Conservation (phyloP, 352 stramenopile species). For the Globisporangium cystogenes region DNA sequence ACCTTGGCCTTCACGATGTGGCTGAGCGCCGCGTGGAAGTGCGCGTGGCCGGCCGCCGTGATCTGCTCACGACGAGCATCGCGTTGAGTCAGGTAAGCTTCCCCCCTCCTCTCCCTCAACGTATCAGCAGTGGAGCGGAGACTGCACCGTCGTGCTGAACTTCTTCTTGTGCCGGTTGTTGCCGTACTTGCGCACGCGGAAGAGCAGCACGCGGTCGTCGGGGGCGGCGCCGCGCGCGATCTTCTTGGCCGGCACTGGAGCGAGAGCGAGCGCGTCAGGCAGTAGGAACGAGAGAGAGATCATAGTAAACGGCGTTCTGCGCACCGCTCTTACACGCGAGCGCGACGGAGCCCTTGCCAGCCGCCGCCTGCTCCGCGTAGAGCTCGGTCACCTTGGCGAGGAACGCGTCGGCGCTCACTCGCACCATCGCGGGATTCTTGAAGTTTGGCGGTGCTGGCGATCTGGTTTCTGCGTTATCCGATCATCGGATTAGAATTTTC, state of each 20-base stretch:
- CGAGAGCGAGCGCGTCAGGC: too few relatives aligned
- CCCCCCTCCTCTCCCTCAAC: too few relatives aligned
- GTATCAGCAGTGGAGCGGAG: not conserved
- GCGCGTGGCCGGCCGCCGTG: conserved; percentile 42
- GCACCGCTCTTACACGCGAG: conserved; percentile 67
- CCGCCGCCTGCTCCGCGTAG: conserved; percentile 26
- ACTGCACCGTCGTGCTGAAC: conserved; percentile 61
- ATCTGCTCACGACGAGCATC: conserved; percentile 31
- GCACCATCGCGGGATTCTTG: conserved; percentile 23
- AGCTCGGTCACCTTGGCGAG: conserved; percentile 52
- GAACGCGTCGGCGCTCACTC: conserved; percentile 59
- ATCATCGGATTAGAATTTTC: too few relatives aligned
- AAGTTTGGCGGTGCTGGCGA: too few relatives aligned
- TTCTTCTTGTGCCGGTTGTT: conserved; percentile 89
- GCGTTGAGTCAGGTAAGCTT: too few relatives aligned
- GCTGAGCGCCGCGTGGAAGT: conserved; percentile 64
- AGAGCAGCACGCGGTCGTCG: conserved; percentile 61
- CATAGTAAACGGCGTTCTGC: conserved; percentile 1
- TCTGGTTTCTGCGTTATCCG: too few relatives aligned
- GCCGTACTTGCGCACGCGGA: conserved; percentile 70
- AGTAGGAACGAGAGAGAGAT: not conserved
- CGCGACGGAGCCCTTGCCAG: conserved; percentile 42
- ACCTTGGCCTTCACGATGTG: conserved; percentile 71
- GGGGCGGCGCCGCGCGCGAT: conserved; percentile 20
- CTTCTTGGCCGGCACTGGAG: conserved; percentile 14